phyloP scores from a whole-genome alignment of 345 rosid species.

The Sisymbrium altissimum region DNA sequence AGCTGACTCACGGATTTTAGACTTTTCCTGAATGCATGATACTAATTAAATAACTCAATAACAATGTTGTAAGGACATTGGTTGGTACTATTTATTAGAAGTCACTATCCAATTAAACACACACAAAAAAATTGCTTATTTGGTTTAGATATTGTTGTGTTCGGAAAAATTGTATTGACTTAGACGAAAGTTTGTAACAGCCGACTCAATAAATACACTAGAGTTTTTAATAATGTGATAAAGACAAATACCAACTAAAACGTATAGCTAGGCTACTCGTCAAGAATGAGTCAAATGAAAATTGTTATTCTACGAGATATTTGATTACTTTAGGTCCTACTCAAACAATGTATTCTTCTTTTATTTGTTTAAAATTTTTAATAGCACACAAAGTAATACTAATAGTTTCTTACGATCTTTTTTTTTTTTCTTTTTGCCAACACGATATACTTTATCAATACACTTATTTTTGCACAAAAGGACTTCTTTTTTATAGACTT shows the following conservation, averaged over 20 bases:
- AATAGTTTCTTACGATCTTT: too few species aligned
- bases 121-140: not conserved
- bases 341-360: not conserved
- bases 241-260: constrained; percentile 25
- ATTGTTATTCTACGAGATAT: not conserved
- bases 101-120: not conserved
- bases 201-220: constrained; percentile 9
- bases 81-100: not conserved
- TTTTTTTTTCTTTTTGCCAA: too few species aligned
- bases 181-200: not conserved
- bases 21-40: too few species aligned
- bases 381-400: not conserved
- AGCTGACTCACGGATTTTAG: not conserved
- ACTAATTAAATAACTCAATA: too few species aligned
- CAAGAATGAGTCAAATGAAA: not conserved
- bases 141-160: not conserved
- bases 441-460: not conserved
- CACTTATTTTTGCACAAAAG: not conserved
- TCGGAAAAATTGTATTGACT: not conserved
- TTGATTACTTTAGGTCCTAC: not conserved
- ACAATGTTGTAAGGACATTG: too few species aligned
- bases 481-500: not conserved
- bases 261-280: not conserved
- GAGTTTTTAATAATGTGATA: constrained; percentile 8
- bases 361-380: not conserved